These are phyloP conservation scores for Huntiella decipiens DNA, from an alignment of 2,329 filamentous ascomycete species.

Conservation along the genomic window DNA sequence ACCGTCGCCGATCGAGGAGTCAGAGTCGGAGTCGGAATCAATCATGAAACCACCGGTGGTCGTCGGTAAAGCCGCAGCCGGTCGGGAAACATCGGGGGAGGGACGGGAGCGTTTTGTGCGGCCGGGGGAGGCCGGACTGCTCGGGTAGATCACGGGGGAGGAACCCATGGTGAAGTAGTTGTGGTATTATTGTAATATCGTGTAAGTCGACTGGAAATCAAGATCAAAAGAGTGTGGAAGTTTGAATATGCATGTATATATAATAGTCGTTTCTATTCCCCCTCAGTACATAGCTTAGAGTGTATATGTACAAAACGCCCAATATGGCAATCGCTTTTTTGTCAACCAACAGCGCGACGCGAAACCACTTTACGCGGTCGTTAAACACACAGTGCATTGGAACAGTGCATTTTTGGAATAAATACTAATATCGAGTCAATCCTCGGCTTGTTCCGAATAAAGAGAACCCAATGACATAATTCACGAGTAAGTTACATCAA, in stretches of 20 bases:
- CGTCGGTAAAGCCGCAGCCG: neutral
- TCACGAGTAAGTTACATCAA: too few species aligned
- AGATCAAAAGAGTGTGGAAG: neutral
- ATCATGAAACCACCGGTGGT: slow-evolving; percentile 12
- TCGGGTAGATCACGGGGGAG: slow-evolving; percentile 12
- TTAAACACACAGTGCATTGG: too few species aligned
- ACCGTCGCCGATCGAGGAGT: neutral
- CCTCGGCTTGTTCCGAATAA: too few species aligned
- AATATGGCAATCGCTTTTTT: too few species aligned
- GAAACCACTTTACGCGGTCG: too few species aligned
- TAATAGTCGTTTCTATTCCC: too few species aligned
- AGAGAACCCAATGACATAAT: too few species aligned
- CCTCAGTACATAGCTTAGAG: too few species aligned
- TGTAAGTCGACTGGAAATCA: neutral
- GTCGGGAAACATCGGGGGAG: slow-evolving; percentile 3
- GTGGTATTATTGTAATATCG: neutral
- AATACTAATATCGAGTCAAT: too few species aligned
- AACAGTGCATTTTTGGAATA: too few species aligned
- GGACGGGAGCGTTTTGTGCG: slow-evolving; percentile 11
- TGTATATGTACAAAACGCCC: too few species aligned
- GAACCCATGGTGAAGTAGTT: slow-evolving; percentile 4
- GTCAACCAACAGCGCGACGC: too few species aligned
- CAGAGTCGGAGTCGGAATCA: slow-evolving; percentile 10
- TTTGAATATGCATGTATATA: neutral
- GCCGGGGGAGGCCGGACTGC: slow-evolving; percentile 9